Evolutionary conservation across 164 flowering plant species (phyloP), one percentile per base, ranked within the genome.

Genomic region (grape (Vitis vinifera)): DNA sequence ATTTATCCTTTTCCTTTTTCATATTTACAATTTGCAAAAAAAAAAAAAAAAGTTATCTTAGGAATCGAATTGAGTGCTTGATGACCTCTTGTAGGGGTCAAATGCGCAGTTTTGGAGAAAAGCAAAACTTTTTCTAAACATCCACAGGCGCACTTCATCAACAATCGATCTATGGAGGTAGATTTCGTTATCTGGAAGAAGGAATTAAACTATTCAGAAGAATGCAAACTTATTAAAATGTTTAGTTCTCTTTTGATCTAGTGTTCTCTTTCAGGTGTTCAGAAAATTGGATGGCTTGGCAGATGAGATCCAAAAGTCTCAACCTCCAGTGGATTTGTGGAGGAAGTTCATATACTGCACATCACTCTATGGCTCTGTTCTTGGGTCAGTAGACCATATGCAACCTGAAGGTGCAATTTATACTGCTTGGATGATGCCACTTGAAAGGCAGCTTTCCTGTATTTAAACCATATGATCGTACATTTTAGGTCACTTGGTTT

Each of bases 101-200:
- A 80, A 74, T 93, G 99, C 74, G 79, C 92, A 10, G 81, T 93
- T 78, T 15, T 95, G 79, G 99, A 95, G 88, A 91, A 85, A 81
- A 86, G 66, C 72, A 77, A 9, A 67, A 67, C 68, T 8, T 93
- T 95, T 74, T 86, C 99, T 52, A 82, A 78, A 55, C 99, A 95
- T 68, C 98, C 99, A 62, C 98, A 90, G 71, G 99, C 99, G 12
- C 98, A 93, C 80, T 95, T 95, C 81, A 90, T 95, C 75, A 93
- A 95, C 81, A 95, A 93, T 73, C 87, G 98, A 16, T 79, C 98
- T 10, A 93, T 95, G 99, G 99, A 95, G 99, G 99, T 95, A 81
- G 66, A 63, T 67, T 57, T 59, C 63, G 44, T 44, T 51, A 65
- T 27, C 1, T 55, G 4, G 19, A 68, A 15, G 55, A 57, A 56